Percentiles rank a stretch among this genome's conserved stretches.
Evolutionary conservation across 208 protist genomes (phyloP).

Genomic region (Acanthamoeba quina): DNA sequence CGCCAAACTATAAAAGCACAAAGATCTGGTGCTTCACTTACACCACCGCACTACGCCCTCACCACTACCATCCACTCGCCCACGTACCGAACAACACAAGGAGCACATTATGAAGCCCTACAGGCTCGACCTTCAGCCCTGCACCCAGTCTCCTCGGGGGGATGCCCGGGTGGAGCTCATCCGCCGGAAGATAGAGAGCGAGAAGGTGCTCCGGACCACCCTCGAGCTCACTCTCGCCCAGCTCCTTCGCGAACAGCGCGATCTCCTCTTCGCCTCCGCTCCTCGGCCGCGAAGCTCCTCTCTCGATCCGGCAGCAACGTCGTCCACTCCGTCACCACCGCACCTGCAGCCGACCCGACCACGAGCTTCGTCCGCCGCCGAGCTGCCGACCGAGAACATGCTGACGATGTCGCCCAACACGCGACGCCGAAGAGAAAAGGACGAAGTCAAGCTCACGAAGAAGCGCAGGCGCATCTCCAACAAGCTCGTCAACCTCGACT

Average conservation of each 20-base stretch:
- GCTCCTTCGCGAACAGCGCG: not conserved
- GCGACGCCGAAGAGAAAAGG: not conserved
- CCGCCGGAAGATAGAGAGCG: not conserved
- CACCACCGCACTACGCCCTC: too few species aligned
- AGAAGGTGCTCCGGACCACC: not conserved
- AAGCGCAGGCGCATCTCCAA: not conserved
- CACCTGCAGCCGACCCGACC: not conserved
- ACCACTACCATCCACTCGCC: too few species aligned
- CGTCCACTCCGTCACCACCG: not conserved
- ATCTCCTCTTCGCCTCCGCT: not conserved
- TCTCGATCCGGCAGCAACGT: not conserved
- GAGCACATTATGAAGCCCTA: not conserved
- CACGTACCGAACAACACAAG: too few species aligned
- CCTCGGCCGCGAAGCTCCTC: not conserved
- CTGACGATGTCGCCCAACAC: not conserved
- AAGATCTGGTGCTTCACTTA: too few species aligned
- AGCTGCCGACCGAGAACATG: not conserved
- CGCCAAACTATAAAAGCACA: too few species aligned
- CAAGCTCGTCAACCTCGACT: slow-evolving; percentile 19
- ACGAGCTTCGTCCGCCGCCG: not conserved
- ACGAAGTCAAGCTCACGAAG: not conserved
- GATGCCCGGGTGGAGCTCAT: not conserved
- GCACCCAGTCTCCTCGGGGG: not conserved
- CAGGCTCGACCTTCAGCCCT: not conserved
- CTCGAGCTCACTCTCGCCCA: not conserved